Conservation (phyloP, 495 filamentous ascomycete genomes). For the Neurospora sublineolata region DNA sequence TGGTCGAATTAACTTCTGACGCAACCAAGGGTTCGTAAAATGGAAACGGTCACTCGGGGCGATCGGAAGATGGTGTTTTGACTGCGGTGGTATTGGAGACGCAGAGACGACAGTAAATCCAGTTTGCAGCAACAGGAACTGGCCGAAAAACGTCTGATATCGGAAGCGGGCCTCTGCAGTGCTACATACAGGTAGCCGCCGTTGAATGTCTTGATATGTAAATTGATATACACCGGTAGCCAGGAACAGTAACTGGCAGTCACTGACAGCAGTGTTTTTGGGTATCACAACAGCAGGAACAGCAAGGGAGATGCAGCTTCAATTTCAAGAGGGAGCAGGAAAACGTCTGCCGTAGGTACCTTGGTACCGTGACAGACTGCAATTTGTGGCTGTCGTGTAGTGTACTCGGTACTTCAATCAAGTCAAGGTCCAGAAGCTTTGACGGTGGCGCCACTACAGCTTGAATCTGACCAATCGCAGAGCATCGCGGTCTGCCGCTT, state of each 20-base stretch:
- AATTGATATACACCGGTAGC: not conserved
- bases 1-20: not conserved
- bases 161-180: not conserved
- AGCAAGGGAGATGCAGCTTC: not conserved
- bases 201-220: not conserved
- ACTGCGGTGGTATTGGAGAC: not conserved
- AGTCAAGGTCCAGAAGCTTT: not conserved
- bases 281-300: not conserved
- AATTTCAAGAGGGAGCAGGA: not conserved
- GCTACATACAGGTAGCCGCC: not conserved
- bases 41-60: not conserved
- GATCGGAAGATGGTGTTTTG: not conserved
- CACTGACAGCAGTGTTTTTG: not conserved
- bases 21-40: not conserved
- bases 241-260: not conserved
- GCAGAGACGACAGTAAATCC: not conserved
- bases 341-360: not conserved
- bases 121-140: not conserved
- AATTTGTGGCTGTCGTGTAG: not conserved
- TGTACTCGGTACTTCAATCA: not conserved
- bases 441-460: not conserved
- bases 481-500: not conserved
- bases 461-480: not conserved
- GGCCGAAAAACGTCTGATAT: not conserved
- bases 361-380: not conserved